Conservation (phyloP, 495 filamentous ascomycete species). For the Wilcoxina mikolae region DNA sequence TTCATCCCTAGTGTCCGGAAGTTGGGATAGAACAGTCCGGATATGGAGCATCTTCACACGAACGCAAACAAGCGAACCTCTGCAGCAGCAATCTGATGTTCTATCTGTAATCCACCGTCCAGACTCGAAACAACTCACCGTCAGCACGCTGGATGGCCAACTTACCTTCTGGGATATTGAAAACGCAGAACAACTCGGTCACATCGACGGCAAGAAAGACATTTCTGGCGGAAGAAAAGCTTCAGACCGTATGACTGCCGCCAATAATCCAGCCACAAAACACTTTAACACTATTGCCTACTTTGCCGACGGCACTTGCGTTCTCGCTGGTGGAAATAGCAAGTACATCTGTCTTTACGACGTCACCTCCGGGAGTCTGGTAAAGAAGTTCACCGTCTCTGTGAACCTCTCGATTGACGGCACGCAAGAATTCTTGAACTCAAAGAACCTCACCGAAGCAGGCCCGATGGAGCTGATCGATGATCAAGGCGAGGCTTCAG, state of each 20-base stretch:
- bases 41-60: slow-evolving; percentile 90
- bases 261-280: slow-evolving; percentile 78
- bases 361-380: slow-evolving; percentile 67
- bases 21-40: slow-evolving; percentile 88
- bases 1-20: slow-evolving; percentile 67
- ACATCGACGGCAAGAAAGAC: slow-evolving; percentile 76
- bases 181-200: slow-evolving; percentile 66
- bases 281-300: slow-evolving; percentile 76
- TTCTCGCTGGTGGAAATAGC: slow-evolving; percentile 83
- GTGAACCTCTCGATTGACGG: slow-evolving; percentile 87
- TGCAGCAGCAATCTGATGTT: slow-evolving; percentile 80
- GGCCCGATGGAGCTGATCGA: slow-evolving; percentile 73
- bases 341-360: slow-evolving; percentile 97
- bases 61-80: slow-evolving; percentile 84
- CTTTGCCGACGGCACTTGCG: slow-evolving; percentile 76
- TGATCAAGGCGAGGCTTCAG: slow-evolving; percentile 72
- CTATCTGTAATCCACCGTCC: slow-evolving; percentile 75
- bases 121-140: slow-evolving; percentile 78
- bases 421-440: slow-evolving; percentile 93
- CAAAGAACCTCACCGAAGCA: slow-evolving; percentile 74
- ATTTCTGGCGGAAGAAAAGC: slow-evolving; percentile 82
- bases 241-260: slow-evolving; percentile 74
- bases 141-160: slow-evolving; percentile 85
- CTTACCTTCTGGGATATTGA: slow-evolving; percentile 87
- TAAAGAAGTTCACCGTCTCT: slow-evolving; percentile 88